Evolutionary conservation across 2,329 filamentous ascomycete genomes (phyloP), one percentile per base, ranked within the genome.

Genomic region (Penicillium sp.): DNA sequence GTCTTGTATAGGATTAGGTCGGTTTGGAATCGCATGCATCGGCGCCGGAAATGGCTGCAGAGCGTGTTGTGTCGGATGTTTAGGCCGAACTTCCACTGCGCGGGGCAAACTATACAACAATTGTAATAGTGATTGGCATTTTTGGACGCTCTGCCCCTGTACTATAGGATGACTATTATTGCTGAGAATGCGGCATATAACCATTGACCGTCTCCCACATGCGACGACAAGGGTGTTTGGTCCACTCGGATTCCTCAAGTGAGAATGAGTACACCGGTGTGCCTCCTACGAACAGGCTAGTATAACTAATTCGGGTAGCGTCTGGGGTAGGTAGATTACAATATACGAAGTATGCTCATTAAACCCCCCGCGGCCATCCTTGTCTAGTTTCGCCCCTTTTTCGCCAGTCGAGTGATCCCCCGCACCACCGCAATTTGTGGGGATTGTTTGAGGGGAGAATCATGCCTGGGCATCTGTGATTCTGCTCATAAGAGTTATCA

Each of bases 11-110:
- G 38, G 39, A 39, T 33, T 55, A 51, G 46, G 19, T 44, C 27
- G n/a, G 23, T 48, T 46, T 31, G 25, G 25, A 45, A 27, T 46
- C 33, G 38, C 39, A 29, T 51, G 46, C 53, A 39, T 51, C 34
- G 38, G 53, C 31, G 45, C 40, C 52, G 53, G 47, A 44, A 50
- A 51, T 55, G 53, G 53, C 47, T 51, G 46, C 53, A 55, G 52
- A 50, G 36, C 43, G 34, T 23, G 43, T 16, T 49, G 41, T 60
- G 39, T 51, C 57, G 57, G 59, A 49, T 45, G 21, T 38, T 34
- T 31, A 51, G 44, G 49, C 59, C 57, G 59, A 59, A 49, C 34
- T 54, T 57, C 47, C 57, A 53, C 38, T 53, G 55, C 47, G 55
- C 47, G 58, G 55, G 10, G 31, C 31, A 47, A 47, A 25, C 15